These are phyloP conservation scores for Syzygium oleosum DNA, from an alignment of 345 rosid species.

Conservation along the genomic window DNA sequence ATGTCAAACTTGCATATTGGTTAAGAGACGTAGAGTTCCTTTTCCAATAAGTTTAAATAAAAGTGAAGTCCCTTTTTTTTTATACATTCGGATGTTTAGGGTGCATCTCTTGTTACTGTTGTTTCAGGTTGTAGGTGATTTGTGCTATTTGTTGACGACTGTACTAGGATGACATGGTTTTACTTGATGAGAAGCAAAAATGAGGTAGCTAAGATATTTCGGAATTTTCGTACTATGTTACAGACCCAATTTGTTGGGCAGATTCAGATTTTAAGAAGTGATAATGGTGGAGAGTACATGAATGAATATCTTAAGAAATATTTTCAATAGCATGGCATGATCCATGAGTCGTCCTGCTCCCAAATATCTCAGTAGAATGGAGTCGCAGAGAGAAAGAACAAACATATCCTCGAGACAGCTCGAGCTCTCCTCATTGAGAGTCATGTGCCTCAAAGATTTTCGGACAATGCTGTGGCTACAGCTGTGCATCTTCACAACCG, in stretches of 20 bases:
- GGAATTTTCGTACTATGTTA: no score
- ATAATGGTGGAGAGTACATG: no score
- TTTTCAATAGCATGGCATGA: no score
- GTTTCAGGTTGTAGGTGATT: neutral
- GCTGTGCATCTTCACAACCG: neutral
- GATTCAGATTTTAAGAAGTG: no score
- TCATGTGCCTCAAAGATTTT: neutral
- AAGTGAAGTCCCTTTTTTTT: neutral
- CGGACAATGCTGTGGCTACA: neutral
- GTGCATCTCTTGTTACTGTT: neutral
- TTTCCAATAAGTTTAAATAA: neutral
- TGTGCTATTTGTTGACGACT: neutral
- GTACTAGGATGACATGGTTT: neutral
- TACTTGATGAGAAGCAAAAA: neutral
- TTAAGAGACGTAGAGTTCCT: neutral
- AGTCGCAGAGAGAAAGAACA: neutral
- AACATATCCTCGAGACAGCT: neutral
- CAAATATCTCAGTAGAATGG: neutral
- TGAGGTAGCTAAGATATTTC: neutral
- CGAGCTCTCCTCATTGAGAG: neutral
- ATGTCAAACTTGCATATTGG: neutral
- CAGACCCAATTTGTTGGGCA: no score
- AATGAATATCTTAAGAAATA: no score
- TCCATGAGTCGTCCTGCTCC: no score
- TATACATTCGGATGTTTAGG: conserved; percentile 2